Evolutionary conservation across 495 filamentous ascomycete genomes (phyloP).

Genomic region (Pseudomonodictys pantanalensis): DNA sequence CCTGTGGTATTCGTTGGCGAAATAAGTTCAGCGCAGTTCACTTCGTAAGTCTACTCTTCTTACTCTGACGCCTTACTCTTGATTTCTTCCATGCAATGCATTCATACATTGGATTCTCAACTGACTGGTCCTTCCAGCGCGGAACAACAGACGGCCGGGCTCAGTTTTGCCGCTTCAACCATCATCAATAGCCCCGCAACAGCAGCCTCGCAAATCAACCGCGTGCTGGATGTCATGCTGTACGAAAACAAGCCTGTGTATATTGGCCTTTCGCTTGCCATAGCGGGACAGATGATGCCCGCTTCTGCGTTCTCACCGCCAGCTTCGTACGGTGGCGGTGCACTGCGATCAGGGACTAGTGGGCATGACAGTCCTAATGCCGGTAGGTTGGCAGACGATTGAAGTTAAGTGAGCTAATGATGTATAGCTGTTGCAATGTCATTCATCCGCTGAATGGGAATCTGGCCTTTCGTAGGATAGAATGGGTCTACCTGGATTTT

Average conservation of each 20-base stretch:
- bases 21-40: conserved; percentile 9
- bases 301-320: background rate
- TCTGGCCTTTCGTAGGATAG: too few species aligned
- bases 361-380: background rate
- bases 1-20: conserved; percentile 7
- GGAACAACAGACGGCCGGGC: background rate
- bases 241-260: conserved; percentile 14
- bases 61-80: background rate
- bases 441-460: background rate
- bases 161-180: background rate
- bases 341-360: background rate
- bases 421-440: conserved; percentile 2
- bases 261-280: conserved; percentile 11
- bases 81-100: background rate
- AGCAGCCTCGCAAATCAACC: conserved; percentile 6
- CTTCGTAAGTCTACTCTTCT: background rate
- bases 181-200: conserved; percentile 13
- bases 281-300: conserved; percentile 8
- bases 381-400: background rate
- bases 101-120: background rate
- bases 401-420: background rate
- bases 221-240: conserved; percentile 2
- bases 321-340: background rate
- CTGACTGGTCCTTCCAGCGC: background rate
- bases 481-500: too few species aligned